Conservation (phyloP, 2,329 filamentous ascomycete species). For the Botrytis sinoallii region DNA sequence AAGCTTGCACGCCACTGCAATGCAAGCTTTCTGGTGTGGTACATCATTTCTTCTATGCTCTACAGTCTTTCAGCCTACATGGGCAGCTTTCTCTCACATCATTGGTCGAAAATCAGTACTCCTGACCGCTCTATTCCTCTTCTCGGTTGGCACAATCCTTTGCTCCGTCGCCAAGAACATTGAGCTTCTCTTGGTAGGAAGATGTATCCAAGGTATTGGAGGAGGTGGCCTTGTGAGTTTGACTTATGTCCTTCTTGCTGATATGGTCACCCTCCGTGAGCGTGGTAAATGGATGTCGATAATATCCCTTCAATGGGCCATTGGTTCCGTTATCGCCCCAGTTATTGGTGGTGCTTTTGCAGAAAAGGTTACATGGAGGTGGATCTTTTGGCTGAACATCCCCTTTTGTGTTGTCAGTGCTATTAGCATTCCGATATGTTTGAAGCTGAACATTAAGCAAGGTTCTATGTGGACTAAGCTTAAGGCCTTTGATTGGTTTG, state of each 20-base stretch:
- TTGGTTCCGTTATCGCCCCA: constrained; percentile 37
- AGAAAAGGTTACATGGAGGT: constrained; percentile 37
- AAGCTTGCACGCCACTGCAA: constrained; percentile 48
- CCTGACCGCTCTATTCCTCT: constrained; percentile 27
- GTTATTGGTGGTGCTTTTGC: constrained; percentile 44
- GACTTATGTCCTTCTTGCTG: constrained; percentile 45
- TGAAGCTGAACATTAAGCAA: constrained; percentile 26
- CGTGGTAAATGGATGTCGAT: constrained; percentile 40
- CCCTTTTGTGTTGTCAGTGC: constrained; percentile 29
- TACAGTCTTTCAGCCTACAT: constrained; percentile 54
- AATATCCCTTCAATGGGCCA: constrained; percentile 31
- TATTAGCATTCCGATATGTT: constrained; percentile 30
- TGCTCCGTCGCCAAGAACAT: constrained; percentile 35
- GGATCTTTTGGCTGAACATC: constrained; percentile 33
- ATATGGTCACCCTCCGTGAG: constrained; percentile 45
- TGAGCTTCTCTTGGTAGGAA: constrained; percentile 35
- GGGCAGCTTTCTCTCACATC: constrained; percentile 31
- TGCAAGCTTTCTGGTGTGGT: constrained; percentile 67
- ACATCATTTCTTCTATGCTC: constrained; percentile 63
- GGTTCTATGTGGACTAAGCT: constrained; percentile 28
- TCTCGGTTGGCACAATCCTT: constrained; percentile 35
- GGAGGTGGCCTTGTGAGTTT: constrained; percentile 48
- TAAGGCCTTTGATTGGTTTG: constrained; percentile 55
- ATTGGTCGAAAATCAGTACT: constrained; percentile 29
- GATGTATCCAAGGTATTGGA: constrained; percentile 47